Base-by-base conservation (phyloP, 108 stramenopile species). In the Parietichytrium sp. region DNA sequence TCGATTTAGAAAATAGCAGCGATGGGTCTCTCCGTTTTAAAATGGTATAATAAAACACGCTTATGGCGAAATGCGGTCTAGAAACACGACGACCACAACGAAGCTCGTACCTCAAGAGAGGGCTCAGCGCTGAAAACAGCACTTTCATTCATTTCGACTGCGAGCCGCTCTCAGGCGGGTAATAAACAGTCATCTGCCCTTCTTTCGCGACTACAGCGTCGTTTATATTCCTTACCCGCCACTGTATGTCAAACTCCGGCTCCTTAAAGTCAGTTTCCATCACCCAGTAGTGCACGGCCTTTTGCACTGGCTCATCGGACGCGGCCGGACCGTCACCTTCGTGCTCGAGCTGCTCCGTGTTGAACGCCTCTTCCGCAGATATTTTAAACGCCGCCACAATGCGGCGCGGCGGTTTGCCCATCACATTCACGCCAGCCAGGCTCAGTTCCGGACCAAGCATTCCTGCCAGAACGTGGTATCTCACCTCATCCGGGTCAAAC, bases 161-260 rank as follows among this genome's bases (percentile, higher is more conserved):
- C n/a, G n/a, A n/a, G n/a, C n/a, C n/a, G n/a, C n/a, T n/a, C n/a
- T n/a, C n/a, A n/a, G n/a, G n/a, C n/a, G n/a, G n/a, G n/a, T n/a
- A n/a, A n/a, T n/a, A n/a, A n/a, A n/a, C n/a, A n/a, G n/a, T n/a
- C n/a, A n/a, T 72, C 38, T 7, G 38, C 10, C 20, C 20, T 25
- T 72, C 61, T n/a, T 25, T 18, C 0, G 61, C 20, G 0, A 25
- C 20, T 1, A 72, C 25, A n/a, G 3, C 61, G 20, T 27, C 20
- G 61, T 72, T 72, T 33, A 72, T 72, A 42, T 72, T 72, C 23
- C 61, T 33, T 10, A 72, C 20, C 23, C 61, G 61, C 61, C 61
- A 72, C 20, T 72, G 6, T 10, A 72, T 45, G 61, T 72, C 42
- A n/a, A 10, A 33, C n/a, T 72, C 61, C 33, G 61, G 61, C 15